Evolutionary conservation across 768 basidiomycete genomes (phyloP).

Genomic region (Paxillus ammoniavirescens): DNA sequence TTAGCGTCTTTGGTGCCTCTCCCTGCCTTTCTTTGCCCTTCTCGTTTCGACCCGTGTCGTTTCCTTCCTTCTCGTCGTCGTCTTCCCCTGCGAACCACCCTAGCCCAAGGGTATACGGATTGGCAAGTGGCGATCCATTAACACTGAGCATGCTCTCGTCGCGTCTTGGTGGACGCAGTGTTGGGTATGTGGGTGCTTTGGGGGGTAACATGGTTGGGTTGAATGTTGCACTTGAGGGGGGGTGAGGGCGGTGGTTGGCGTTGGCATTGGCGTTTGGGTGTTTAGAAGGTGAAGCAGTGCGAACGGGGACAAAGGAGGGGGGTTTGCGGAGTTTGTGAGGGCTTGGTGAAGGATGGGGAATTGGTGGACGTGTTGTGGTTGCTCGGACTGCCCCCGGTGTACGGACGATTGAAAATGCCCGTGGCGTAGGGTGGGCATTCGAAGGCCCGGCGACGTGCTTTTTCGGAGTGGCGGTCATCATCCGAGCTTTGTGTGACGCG

Average conservation of each 20-base stretch:
- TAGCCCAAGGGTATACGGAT: conserved; percentile 69
- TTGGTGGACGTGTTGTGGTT: conserved; percentile 24
- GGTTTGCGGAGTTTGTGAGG: conserved; percentile 33
- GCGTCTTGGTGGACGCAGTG: conserved; percentile 63
- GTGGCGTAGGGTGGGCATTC: conserved; percentile 48
- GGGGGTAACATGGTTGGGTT: conserved; percentile 61
- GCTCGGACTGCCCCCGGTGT: conserved; percentile 40
- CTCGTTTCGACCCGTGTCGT: conserved; percentile 2
- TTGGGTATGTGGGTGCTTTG: conserved; percentile 39
- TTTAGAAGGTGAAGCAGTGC: conserved; percentile 56
- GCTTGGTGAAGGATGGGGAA: conserved; percentile 33
- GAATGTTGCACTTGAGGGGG: conserved; percentile 62
- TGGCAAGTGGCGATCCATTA: conserved; percentile 81
- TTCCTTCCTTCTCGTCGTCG: conserved; percentile 28
- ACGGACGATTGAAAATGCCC: conserved; percentile 39
- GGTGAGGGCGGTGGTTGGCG: conserved; percentile 31
- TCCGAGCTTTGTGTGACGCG: conserved; percentile 36
- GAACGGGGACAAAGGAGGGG: conserved; percentile 30
- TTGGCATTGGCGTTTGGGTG: conserved; percentile 18
- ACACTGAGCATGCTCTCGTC: conserved; percentile 79
- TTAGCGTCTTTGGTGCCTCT: conserved; percentile 14
- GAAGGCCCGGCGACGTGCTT: conserved; percentile 47
- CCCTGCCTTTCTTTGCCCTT: conserved; percentile 25
- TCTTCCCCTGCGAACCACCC: conserved; percentile 50
- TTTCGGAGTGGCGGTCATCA: conserved; percentile 48